Conservation (phyloP, 345 rosid genomes). For the Kernera saxatilis region DNA sequence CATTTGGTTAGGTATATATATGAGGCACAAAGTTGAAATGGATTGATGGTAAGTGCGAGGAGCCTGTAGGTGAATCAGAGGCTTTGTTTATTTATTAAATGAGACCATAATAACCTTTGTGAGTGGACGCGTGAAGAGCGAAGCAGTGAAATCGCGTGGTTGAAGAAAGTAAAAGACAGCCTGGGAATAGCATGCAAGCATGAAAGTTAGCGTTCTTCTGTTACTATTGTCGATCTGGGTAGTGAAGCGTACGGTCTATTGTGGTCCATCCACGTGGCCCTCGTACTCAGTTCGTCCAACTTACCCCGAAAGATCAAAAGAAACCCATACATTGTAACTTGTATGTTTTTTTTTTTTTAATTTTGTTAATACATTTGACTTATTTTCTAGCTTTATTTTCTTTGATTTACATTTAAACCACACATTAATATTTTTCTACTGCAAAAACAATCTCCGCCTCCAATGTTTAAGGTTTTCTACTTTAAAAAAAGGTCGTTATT, state of each 20-base stretch:
- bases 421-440: too few species aligned
- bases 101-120: not conserved
- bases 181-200: not conserved
- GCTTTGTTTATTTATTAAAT: not conserved
- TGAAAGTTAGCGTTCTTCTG: constrained; percentile 22
- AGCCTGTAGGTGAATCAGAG: not conserved
- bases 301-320: too few species aligned
- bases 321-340: too few species aligned
- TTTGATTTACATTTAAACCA: not conserved
- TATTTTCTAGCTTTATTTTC: not conserved
- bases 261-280: constrained; percentile 8
- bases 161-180: not conserved
- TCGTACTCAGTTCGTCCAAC: not conserved
- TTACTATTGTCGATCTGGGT: not conserved
- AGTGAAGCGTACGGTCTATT: not conserved
- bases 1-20: not conserved
- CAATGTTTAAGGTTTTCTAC: too few species aligned
- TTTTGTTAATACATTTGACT: not conserved
- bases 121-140: not conserved
- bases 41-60: not conserved
- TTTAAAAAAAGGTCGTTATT: too few species aligned
- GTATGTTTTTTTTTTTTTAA: too few species aligned
- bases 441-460: too few species aligned
- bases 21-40: not conserved
- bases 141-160: not conserved